These are phyloP conservation scores for Clonostachys byssicola DNA, from an alignment of 2,329 filamentous ascomycete genomes.

Conservation along the genomic window DNA sequence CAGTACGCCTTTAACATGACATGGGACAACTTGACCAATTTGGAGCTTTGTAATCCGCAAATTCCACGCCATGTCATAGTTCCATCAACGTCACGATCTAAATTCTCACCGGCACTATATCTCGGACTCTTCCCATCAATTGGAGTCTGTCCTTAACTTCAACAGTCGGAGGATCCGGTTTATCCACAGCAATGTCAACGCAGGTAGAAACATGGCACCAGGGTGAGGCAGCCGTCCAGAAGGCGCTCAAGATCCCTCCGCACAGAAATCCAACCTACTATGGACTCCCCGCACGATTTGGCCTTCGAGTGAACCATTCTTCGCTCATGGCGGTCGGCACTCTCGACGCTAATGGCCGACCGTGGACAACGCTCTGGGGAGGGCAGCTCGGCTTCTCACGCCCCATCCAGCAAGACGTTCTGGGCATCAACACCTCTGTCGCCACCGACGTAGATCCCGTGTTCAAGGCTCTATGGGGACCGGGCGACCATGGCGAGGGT, in stretches of 20 bases:
- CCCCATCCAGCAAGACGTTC: conserved; percentile 55
- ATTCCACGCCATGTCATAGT: too few relatives aligned
- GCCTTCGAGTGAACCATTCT: conserved; percentile 53
- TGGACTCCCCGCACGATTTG: conserved; percentile 58
- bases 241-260: conserved; percentile 52
- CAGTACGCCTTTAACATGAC: too few relatives aligned
- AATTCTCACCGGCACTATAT: too few relatives aligned
- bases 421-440: conserved; percentile 60
- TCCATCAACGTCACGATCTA: too few relatives aligned
- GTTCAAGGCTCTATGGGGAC: conserved; percentile 53
- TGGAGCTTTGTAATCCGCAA: too few relatives aligned
- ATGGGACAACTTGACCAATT: too few relatives aligned
- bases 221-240: conserved; percentile 64
- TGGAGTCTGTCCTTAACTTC: too few relatives aligned
- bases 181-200: neutral
- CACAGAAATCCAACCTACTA: conserved; percentile 62
- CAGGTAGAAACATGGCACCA: conserved; percentile 31
- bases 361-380: conserved; percentile 79
- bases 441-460: conserved; percentile 67
- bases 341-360: conserved; percentile 58
- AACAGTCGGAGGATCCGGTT: too few relatives aligned
- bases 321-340: conserved; percentile 72
- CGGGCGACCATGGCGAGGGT: conserved; percentile 35
- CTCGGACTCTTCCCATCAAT: too few relatives aligned
- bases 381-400: conserved; percentile 65